Evolutionary conservation across 495 filamentous ascomycete genomes (phyloP).

Genomic region (Echria macrotheca): DNA sequence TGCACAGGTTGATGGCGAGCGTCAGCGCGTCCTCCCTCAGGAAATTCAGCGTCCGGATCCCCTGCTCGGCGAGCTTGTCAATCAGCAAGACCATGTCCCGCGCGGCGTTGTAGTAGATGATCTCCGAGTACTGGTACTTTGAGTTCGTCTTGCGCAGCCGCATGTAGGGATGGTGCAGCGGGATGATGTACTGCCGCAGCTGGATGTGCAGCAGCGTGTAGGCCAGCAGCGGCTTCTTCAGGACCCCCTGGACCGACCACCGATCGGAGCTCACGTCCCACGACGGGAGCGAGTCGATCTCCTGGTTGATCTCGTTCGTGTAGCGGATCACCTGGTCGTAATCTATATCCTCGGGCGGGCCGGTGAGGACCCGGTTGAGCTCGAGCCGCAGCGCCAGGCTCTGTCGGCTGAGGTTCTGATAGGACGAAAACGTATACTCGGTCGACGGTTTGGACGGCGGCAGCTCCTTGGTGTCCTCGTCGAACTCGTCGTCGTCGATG

Average conservation of each 20-base stretch:
- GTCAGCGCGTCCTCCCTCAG: constrained; percentile 37
- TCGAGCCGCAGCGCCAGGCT: constrained; percentile 37
- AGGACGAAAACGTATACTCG: constrained; percentile 38
- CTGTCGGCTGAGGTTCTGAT: constrained; percentile 36
- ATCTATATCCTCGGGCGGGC: constrained; percentile 28
- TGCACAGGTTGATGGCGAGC: constrained; percentile 40
- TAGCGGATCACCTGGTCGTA: constrained; percentile 42
- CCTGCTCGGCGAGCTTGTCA: constrained; percentile 34
- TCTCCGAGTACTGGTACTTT: constrained; percentile 42
- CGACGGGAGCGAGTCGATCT: constrained; percentile 37
- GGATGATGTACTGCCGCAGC: constrained; percentile 39
- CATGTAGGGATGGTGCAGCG: constrained; percentile 41
- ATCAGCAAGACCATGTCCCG: constrained; percentile 41
- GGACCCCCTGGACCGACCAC: not conserved
- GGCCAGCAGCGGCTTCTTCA: constrained; percentile 33
- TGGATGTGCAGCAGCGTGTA: constrained; percentile 40
- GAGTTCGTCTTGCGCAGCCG: constrained; percentile 35
- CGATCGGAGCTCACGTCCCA: constrained; percentile 28
- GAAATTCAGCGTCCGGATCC: constrained; percentile 36
- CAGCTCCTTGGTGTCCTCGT: constrained; percentile 35
- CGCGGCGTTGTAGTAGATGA: constrained; percentile 43
- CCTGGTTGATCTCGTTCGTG: constrained; percentile 40
- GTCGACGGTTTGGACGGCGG: constrained; percentile 27
- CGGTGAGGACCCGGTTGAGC: constrained; percentile 33
- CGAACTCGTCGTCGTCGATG: constrained; percentile 41